These are phyloP conservation scores for Ustilago bromivora DNA, from an alignment of 1,284 basidiomycete species.

Conservation along the genomic window DNA sequence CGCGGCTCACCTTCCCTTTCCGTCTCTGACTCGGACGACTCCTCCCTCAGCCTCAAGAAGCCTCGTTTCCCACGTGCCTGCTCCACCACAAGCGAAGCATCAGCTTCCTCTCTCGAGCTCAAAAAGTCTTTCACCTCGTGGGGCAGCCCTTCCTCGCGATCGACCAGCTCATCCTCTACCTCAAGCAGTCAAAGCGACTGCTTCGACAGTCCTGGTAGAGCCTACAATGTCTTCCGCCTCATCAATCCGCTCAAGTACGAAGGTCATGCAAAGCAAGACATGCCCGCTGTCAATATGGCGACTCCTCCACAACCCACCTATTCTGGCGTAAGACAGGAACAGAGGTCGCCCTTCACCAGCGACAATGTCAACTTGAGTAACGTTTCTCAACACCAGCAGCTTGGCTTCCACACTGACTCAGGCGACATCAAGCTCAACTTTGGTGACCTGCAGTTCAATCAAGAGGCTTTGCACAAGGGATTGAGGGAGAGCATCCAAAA, in stretches of 20 bases:
- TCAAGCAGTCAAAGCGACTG: conserved; percentile 24
- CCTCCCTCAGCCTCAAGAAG: conserved; percentile 14
- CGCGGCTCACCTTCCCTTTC: conserved; percentile 1
- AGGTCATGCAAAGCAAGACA: conserved; percentile 6
- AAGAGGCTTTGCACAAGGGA: conserved; percentile 3
- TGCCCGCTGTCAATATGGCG: conserved; percentile 37
- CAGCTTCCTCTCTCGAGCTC: conserved; percentile 14
- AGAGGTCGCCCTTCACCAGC: conserved; percentile 20
- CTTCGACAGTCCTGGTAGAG: conserved; percentile 21
- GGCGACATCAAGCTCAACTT: conserved; percentile 11
- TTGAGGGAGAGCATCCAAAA: conserved; percentile 27
- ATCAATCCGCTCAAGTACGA: conserved; percentile 19
- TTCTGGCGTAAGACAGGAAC: neutral
- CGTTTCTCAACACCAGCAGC: neutral
- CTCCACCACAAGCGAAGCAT: conserved; percentile 13
- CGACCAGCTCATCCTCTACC: conserved; percentile 22
- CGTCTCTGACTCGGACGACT: conserved; percentile 18
- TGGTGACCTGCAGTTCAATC: conserved; percentile 19
- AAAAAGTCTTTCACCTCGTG: conserved; percentile 16
- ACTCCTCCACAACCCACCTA: neutral
- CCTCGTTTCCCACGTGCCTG: conserved; percentile 19
- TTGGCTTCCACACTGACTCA: neutral
- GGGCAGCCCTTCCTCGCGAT: conserved; percentile 32
- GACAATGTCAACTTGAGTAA: neutral
- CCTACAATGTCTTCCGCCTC: conserved; percentile 25